Evolutionary conservation across 805 yeast species (phyloP).

Genomic region (Lipomyces orientalis): DNA sequence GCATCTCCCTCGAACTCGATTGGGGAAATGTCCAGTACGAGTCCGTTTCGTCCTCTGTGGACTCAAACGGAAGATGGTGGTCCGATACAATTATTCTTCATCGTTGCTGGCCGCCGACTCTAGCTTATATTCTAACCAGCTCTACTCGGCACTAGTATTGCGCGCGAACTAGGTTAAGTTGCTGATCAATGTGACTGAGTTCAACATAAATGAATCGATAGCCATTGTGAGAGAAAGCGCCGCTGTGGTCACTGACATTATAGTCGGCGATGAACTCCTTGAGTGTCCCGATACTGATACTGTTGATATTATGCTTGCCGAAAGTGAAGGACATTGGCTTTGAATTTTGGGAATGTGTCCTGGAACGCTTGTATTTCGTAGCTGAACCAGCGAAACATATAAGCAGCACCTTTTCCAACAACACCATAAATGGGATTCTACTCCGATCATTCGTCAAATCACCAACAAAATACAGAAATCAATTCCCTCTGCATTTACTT

Average conservation of each 20-base stretch:
- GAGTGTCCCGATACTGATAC: neutral
- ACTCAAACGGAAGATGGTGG: slow-evolving; percentile 15
- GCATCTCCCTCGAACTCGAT: slow-evolving; percentile 4
- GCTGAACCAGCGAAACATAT: neutral
- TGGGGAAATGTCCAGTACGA: slow-evolving; percentile 14
- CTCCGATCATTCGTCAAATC: slow-evolving; percentile 12
- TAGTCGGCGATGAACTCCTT: slow-evolving; percentile 2
- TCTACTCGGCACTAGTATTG: neutral
- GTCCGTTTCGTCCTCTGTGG: slow-evolving; percentile 11
- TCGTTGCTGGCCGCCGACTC: neutral
- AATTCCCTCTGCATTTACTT: slow-evolving; percentile 4
- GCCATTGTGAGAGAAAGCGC: slow-evolving; percentile 13
- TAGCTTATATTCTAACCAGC: neutral
- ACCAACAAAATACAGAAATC: slow-evolving; percentile 14
- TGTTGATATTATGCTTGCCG: slow-evolving; percentile 10
- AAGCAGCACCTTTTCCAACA: neutral
- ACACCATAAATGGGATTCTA: neutral
- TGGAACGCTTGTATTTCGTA: slow-evolving; percentile 12
- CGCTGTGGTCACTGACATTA: slow-evolving; percentile 12
- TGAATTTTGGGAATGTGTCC: slow-evolving; percentile 11
- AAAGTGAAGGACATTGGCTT: slow-evolving; percentile 5
- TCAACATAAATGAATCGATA: slow-evolving; percentile 10
- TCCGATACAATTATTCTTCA: slow-evolving; percentile 9
- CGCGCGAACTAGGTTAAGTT: slow-evolving; percentile 8
- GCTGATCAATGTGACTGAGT: slow-evolving; percentile 11